phyloP scores from a whole-genome alignment of 1,284 basidiomycete genomes.

The Mycosarcoma maydis region DNA sequence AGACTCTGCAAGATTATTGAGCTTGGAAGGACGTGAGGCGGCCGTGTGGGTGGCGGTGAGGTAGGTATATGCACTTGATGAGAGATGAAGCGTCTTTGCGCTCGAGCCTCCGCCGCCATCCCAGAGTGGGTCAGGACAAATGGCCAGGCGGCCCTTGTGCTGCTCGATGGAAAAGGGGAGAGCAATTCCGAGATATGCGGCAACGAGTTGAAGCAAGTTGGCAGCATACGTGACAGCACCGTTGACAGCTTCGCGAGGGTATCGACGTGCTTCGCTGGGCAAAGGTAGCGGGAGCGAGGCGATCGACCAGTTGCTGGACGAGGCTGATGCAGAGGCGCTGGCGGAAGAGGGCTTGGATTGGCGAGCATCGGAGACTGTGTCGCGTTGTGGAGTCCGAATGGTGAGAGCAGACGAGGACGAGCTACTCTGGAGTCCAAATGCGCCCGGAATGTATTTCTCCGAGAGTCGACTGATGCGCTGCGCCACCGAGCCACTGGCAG shows the following conservation, averaged over 20 bases:
- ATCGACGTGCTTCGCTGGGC: slow-evolving; percentile 47
- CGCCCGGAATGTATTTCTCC: slow-evolving; percentile 52
- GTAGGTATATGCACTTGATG: slow-evolving; percentile 35
- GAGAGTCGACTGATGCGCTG: slow-evolving; percentile 38
- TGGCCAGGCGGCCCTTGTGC: slow-evolving; percentile 33
- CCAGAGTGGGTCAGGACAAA: slow-evolving; percentile 53
- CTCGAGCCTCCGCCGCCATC: slow-evolving; percentile 42
- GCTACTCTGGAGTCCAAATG: slow-evolving; percentile 25
- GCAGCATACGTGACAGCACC: slow-evolving; percentile 47
- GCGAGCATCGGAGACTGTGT: neutral
- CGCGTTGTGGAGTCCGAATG: neutral
- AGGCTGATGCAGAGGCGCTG: neutral
- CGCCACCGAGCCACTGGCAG: slow-evolving; percentile 31
- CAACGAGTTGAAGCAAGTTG: slow-evolving; percentile 46
- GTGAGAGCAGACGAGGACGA: slow-evolving; percentile 2
- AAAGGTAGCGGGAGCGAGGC: slow-evolving; percentile 40
- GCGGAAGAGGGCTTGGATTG: neutral
- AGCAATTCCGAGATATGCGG: slow-evolving; percentile 48
- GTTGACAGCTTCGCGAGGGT: slow-evolving; percentile 49
- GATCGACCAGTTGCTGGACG: slow-evolving; percentile 47
- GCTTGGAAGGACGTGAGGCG: slow-evolving; percentile 12
- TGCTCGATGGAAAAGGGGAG: slow-evolving; percentile 50
- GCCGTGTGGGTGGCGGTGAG: slow-evolving; percentile 18
- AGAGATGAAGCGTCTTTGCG: slow-evolving; percentile 47
- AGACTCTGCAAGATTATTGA: slow-evolving; percentile 45